Base-by-base conservation (phyloP, 2,329 filamentous ascomycete species). In the Sclerotinia trifoliorum region DNA sequence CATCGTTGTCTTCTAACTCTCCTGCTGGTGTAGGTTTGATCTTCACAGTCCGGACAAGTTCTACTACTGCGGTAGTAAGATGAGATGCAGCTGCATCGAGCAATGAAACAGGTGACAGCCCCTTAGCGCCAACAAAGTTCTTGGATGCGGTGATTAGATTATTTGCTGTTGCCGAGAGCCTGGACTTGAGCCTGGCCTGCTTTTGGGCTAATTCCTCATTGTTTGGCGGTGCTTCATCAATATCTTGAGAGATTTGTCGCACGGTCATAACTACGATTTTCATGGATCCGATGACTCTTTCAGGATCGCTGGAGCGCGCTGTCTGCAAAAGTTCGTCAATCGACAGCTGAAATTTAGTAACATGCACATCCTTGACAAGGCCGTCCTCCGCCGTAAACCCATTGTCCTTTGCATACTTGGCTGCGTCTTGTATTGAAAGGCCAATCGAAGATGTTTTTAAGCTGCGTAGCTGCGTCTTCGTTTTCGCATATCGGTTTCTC, bases 91-190 rank as follows among this genome's bases (percentile, higher is more conserved):
- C 94, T 4, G 94, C 95, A 78, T 99, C 95, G 29, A 99, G 83
- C 3, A 99, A 81, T 7, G 93, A 96, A n/a, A 99, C 90, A 0
- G 95, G 95, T 1, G 93, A 94, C 44, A 99, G 86, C 42, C 95
- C 95, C 26, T 87, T 88, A 0, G 93, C 89, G 15, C 87, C 85
- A 46, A 91, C 90, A 78, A 95, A 97, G 77, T 97, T 97, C 81
- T 96, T 97, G 46, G 92, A 90, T 1, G 94, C 93, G 2, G 94
- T 98, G 75, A 98, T 97, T 68, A 99, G 83, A 76, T 94, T 95
- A 82, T 98, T 98, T 61, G 95, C 94, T 1, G 94, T 96, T 2
- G 90, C 90, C n/a, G 93, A 96, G 3, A 98, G 90, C 69, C 90
- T 90, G 62, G 87, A 85, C 79, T 92, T 96, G 70, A 96, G 84